phyloP scores from a whole-genome alignment of 768 basidiomycete species.

The Mrakia frigida region DNA sequence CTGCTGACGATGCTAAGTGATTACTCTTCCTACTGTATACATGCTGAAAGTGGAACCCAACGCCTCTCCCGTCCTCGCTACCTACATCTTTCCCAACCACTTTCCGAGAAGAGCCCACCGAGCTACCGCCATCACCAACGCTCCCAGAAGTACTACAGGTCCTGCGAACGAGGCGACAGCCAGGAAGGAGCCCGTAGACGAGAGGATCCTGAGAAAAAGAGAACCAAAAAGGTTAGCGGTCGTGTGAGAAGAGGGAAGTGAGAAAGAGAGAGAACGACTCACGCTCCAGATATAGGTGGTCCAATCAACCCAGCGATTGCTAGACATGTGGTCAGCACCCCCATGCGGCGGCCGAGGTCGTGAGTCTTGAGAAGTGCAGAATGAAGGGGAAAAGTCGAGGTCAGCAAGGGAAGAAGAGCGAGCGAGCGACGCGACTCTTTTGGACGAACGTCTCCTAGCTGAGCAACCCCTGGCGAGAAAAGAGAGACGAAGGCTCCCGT shows the following conservation, averaged over 20 bases:
- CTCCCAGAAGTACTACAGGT: slow-evolving; percentile 22
- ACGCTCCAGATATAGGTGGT: slow-evolving; percentile 30
- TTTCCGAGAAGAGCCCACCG: background rate
- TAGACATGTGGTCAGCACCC: slow-evolving; percentile 29
- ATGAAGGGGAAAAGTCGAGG: background rate
- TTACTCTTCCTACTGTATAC: background rate
- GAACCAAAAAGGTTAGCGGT: background rate
- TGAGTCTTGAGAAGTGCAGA: slow-evolving; percentile 6
- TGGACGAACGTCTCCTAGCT: slow-evolving; percentile 27
- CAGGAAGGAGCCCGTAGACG: slow-evolving; percentile 3
- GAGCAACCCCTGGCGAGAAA: slow-evolving; percentile 29
- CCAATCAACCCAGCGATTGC: slow-evolving; percentile 18
- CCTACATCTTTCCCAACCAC: slow-evolving; percentile 19
- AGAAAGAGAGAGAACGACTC: background rate
- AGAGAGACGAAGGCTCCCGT: slow-evolving; percentile 30
- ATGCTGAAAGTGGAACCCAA: background rate
- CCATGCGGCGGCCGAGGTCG: slow-evolving; percentile 29
- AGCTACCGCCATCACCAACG: background rate
- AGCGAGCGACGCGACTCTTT: background rate
- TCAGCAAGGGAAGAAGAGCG: background rate
- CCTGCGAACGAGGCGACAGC: slow-evolving; percentile 28
- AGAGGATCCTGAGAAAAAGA: slow-evolving; percentile 21
- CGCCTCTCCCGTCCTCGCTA: background rate
- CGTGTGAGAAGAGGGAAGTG: background rate
- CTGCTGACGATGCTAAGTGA: background rate